Percentiles rank a stretch among this genome's conserved stretches.
Conservation (phyloP, 257 asterid genomes). For the Solanum ossicruentum region DNA sequence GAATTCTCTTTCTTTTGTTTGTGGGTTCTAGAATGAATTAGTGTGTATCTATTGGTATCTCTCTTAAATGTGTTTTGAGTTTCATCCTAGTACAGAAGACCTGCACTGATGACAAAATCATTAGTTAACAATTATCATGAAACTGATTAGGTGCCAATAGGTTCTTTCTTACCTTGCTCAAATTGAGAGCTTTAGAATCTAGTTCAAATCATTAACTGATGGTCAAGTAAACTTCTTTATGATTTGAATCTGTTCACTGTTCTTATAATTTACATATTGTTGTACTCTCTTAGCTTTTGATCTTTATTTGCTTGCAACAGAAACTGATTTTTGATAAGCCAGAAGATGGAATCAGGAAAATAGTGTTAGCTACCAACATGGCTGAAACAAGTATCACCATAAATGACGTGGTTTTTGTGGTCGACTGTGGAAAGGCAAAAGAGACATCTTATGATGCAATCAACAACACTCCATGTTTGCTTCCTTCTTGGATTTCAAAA, state of each 20-base stretch:
- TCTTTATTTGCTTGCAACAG: constrained; percentile 23
- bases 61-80: background rate
- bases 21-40: background rate
- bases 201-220: background rate
- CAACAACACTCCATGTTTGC: constrained; percentile 93
- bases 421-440: constrained; percentile 94
- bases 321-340: constrained; percentile 77
- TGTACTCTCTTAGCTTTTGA: background rate
- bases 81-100: background rate
- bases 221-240: background rate
- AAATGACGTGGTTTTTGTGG: constrained; percentile 91
- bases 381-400: constrained; percentile 96
- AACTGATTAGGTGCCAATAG: background rate
- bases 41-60: background rate
- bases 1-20: background rate
- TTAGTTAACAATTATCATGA: background rate
- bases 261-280: background rate
- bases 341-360: constrained; percentile 77
- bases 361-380: constrained; percentile 94
- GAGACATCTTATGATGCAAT: constrained; percentile 96
- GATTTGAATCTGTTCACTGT: background rate
- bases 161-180: background rate
- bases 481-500: constrained; percentile 93
- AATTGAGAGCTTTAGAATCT: background rate
- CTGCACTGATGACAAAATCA: background rate